phyloP scores from a whole-genome alignment of 73 alveolate species.

The Stentor coeruleus region DNA sequence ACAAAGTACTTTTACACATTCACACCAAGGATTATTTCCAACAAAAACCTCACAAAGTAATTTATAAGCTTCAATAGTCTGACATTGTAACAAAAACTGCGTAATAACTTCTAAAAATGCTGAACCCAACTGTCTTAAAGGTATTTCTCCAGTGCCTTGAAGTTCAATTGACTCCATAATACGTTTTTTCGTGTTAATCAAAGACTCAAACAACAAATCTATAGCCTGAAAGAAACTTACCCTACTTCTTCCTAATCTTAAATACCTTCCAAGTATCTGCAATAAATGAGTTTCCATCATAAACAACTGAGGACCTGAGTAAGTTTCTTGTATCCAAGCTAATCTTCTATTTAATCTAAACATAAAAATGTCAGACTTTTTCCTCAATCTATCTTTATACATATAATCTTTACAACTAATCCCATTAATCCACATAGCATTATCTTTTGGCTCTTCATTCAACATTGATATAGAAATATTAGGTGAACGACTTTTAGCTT shows the following conservation, averaged over 20 bases:
- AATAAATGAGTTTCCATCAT: conserved; percentile 49
- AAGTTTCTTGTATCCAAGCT: conserved; percentile 6
- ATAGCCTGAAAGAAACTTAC: conserved; percentile 57
- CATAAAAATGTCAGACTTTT: conserved; percentile 48
- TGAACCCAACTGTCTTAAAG: conserved; percentile 35
- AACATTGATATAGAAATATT: neutral
- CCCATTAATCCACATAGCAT: conserved; percentile 50
- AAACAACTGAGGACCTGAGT: conserved; percentile 26
- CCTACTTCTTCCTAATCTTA: conserved; percentile 48
- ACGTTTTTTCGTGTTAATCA: conserved; percentile 59
- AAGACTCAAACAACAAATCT: conserved; percentile 59
- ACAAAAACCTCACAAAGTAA: conserved; percentile 53
- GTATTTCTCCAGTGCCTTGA: conserved; percentile 23
- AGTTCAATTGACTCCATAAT: conserved; percentile 48
- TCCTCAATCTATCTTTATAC: conserved; percentile 48
- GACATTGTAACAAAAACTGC: conserved; percentile 31
- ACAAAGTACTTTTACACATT: conserved; percentile 42
- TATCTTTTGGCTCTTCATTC: conserved; percentile 28
- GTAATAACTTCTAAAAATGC: conserved; percentile 43
- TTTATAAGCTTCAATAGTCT: conserved; percentile 55
- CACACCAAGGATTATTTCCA: conserved; percentile 58
- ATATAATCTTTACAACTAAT: conserved; percentile 38
- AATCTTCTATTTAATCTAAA: conserved; percentile 39
- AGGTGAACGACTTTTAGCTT: neutral
- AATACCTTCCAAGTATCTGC: conserved; percentile 44